Conservation (phyloP, 495 filamentous ascomycete genomes). For the Jackrogersella minutella region DNA sequence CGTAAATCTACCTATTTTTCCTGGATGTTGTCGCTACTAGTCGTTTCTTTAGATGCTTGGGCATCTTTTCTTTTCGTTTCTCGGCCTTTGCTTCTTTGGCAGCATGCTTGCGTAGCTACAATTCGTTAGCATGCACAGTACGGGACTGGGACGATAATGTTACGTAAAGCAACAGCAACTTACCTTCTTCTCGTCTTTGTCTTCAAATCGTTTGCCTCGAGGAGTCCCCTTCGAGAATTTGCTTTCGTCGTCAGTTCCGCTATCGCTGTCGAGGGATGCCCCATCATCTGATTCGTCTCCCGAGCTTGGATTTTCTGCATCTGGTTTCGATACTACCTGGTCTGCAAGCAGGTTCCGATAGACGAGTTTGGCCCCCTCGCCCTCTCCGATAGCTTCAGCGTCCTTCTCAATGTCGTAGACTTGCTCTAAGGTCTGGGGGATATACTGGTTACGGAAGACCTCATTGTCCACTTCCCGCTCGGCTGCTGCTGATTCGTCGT, state of each 20-base stretch:
- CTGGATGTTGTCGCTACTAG: conserved; percentile 58
- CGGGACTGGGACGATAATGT: neutral
- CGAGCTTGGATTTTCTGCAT: conserved; percentile 39
- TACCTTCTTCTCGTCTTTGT: conserved; percentile 87
- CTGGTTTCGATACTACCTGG: conserved; percentile 59
- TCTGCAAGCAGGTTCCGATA: conserved; percentile 83
- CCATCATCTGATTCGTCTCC: conserved; percentile 53
- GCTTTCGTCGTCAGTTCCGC: conserved; percentile 57
- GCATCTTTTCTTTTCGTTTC: conserved; percentile 91
- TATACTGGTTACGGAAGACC: conserved; percentile 94
- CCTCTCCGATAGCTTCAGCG: conserved; percentile 74
- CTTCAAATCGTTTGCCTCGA: conserved; percentile 86
- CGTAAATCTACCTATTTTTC: conserved; percentile 47
- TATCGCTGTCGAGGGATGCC: conserved; percentile 58
- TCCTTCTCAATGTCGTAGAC: conserved; percentile 97
- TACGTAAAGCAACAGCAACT: neutral
- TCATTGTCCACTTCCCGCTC: conserved; percentile 78
- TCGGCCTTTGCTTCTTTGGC: conserved; percentile 96
- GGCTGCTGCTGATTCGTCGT: conserved; percentile 56
- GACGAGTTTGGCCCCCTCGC: conserved; percentile 74
- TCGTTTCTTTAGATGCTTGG: conserved; percentile 91
- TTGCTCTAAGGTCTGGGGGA: conserved; percentile 91
- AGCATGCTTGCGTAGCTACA: conserved; percentile 78
- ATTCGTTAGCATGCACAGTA: conserved; percentile 27
- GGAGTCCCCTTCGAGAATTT: conserved; percentile 72